A percentile compares a stretch with the other conserved stretches of the same genome.
phyloP scores from a whole-genome alignment of 768 basidiomycete species.

The Tylopilus sp. region DNA sequence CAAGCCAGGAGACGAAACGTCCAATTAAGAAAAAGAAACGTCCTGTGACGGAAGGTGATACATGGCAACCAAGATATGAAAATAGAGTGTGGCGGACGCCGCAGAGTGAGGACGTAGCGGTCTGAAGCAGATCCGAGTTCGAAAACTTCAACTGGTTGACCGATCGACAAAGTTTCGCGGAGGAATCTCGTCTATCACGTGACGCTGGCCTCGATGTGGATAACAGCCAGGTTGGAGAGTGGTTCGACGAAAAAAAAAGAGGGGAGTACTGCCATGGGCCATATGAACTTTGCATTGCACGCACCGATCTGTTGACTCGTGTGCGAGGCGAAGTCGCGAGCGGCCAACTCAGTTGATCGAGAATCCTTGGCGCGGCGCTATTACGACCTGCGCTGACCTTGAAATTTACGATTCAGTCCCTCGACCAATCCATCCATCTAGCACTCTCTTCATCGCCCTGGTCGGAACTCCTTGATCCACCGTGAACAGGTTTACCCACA shows the following conservation, averaged over 20 bases:
- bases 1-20: slow-evolving; percentile 10
- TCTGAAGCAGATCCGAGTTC: slow-evolving; percentile 15
- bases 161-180: slow-evolving; percentile 1
- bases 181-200: slow-evolving; percentile 5
- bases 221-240: background rate
- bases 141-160: background rate
- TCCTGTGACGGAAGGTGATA: slow-evolving; percentile 18
- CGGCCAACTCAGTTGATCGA: slow-evolving; percentile 16
- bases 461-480: slow-evolving; percentile 6
- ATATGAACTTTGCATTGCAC: too few relatives aligned
- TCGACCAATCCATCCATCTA: slow-evolving; percentile 1
- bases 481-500: background rate
- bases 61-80: slow-evolving; percentile 22
- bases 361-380: slow-evolving; percentile 19
- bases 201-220: background rate
- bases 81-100: slow-evolving; percentile 22
- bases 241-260: background rate
- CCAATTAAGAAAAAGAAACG: slow-evolving; percentile 23
- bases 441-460: background rate
- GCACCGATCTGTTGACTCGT: background rate
- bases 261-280: background rate
- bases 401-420: slow-evolving; percentile 17
- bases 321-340: background rate
- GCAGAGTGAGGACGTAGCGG: slow-evolving; percentile 13
- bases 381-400: slow-evolving; percentile 11